Conservation (phyloP, 345 rosid genomes). For the Syzygium oleosum region DNA sequence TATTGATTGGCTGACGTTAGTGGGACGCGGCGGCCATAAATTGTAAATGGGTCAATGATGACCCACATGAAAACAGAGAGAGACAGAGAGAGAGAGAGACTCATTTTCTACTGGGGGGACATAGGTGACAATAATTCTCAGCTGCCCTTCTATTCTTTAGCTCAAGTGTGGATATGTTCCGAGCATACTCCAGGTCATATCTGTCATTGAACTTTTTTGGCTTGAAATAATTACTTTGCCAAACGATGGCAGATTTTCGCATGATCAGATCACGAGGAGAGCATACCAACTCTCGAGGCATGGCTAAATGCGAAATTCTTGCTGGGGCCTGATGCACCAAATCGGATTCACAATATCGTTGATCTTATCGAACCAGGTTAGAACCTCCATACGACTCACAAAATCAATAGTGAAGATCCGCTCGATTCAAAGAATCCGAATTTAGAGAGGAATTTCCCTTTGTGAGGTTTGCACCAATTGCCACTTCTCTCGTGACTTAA, state of each 20-base stretch:
- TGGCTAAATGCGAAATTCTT: neutral
- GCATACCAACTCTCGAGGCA: neutral
- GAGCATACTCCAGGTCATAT: neutral
- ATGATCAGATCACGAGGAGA: neutral
- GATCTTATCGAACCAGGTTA: neutral
- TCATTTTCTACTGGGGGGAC: neutral
- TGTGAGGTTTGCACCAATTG: neutral
- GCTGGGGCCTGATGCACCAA: neutral
- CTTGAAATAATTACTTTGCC: neutral
- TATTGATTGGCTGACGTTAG: neutral
- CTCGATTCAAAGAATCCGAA: too few relatives aligned
- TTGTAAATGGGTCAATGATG: neutral
- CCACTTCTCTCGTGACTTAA: neutral
- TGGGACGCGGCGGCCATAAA: neutral
- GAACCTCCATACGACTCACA: neutral
- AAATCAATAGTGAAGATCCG: neutral
- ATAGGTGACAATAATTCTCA: neutral
- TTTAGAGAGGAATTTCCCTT: neutral
- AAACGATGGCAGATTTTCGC: neutral
- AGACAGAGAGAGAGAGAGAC: neutral
- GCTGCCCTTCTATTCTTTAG: neutral
- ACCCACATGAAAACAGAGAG: neutral
- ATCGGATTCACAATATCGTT: too few relatives aligned
- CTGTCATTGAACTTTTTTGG: neutral
- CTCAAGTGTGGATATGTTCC: neutral